Evolutionary conservation across 345 rosid genomes (phyloP), one percentile per base, ranked within the genome.

Genomic region (Trapa incisa): DNA sequence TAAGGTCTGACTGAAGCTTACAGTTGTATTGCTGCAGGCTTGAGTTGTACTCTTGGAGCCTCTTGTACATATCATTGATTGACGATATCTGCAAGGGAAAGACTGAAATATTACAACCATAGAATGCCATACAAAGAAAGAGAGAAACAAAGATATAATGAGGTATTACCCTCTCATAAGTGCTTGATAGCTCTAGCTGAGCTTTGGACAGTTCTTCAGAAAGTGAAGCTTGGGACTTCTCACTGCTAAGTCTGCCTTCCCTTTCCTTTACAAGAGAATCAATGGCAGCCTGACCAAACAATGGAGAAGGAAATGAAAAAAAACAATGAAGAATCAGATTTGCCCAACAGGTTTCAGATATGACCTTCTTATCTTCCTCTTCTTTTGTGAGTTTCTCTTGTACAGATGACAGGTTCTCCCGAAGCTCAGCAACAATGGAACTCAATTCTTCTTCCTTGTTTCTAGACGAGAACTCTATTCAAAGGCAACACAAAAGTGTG

Each of bases 1-100:
- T 93, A 72, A 94, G 87, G 72, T 94, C 99, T n/a, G 83, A 80
- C 82, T 94, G 99, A 62, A 94, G 97, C 70, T 91, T 94, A 77
- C 85, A 82, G 68, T 94, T 94, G 70, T 94, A 94, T 56, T 83
- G 84, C 79, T 94, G 99, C 79, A 94, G 80, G 82, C 99, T 90
- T 64, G 95, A 80, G 73, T 91, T 94, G 75, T 91, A 94, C 76
- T 94, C 99, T 75, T 88, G 99, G 63, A 94, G 70, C 61, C 88
- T 84, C 83, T 87, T 89, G 87, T 94, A 94, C 97, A 94, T 94
- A 73, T 94, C 99, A 80, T 83, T 91, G 9, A 89, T 75, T 6
- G 99, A 89, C 29, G 80, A 73, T 79, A 91, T 86, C 99, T 94
- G 86, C 79, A 80, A 62, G 65, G 3, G 42, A 17, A 2, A 35